Evolutionary conservation across 352 stramenopile genomes (phyloP).

Genomic region (Pilasporangium apinafurcum): DNA sequence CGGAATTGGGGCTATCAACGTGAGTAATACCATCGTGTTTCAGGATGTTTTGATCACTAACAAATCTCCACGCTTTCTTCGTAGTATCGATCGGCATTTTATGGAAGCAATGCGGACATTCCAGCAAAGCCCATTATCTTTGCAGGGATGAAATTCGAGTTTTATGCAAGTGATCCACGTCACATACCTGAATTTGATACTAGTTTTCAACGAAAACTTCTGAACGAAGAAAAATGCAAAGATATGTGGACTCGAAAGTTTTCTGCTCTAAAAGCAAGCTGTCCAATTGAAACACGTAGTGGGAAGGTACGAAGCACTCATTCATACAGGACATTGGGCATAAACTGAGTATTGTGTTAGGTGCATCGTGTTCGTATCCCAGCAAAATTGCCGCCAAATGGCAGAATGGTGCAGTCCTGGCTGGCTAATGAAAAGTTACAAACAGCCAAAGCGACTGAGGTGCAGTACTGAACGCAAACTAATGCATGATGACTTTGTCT

Average conservation of each 20-base stretch:
- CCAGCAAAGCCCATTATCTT: conserved; percentile 71
- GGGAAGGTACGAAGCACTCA: background rate
- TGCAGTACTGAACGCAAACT: conserved; percentile 2
- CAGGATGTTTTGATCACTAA: background rate
- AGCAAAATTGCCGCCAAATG: conserved; percentile 25
- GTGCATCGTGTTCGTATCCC: conserved; percentile 32
- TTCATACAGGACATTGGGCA: background rate
- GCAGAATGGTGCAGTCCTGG: conserved; percentile 21
- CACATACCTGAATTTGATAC: conserved; percentile 51
- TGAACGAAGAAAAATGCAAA: conserved; percentile 1
- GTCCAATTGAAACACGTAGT: background rate
- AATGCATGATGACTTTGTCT: background rate
- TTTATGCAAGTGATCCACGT: conserved; percentile 22
- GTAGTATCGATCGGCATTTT: conserved; percentile 53
- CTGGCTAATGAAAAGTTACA: conserved; percentile 9
- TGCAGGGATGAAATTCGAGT: conserved; percentile 64
- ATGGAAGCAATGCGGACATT: conserved; percentile 48
- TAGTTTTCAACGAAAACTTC: conserved; percentile 1
- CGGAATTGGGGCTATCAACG: conserved; percentile 39
- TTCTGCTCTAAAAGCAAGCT: conserved; percentile 1
- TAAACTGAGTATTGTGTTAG: conserved; percentile 13
- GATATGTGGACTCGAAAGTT: conserved; percentile 6
- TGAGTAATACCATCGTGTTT: conserved; percentile 7
- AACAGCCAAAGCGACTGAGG: conserved; percentile 10
- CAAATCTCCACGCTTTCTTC: background rate